Percentiles rank a stretch among this genome's conserved stretches.
phyloP scores from a whole-genome alignment of 768 basidiomycete genomes.

The Lactarius akahatsu region DNA sequence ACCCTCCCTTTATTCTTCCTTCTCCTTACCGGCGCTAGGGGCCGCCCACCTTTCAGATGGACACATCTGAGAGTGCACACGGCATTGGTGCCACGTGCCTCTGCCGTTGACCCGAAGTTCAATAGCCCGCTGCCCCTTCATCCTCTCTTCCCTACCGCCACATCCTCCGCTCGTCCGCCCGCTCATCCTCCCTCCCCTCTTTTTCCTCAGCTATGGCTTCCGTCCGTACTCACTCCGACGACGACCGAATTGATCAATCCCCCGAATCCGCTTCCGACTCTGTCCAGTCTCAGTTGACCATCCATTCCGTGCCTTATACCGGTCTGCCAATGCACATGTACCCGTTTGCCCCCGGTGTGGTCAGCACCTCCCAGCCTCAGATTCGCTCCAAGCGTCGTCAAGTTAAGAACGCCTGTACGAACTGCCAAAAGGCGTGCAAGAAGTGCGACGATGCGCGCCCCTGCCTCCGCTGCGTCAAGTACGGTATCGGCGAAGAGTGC shows the following conservation, averaged over 20 bases:
- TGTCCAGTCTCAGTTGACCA: constrained; percentile 50
- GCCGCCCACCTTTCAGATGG: constrained; percentile 4
- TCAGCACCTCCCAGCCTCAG: constrained; percentile 46
- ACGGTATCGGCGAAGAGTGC: constrained; percentile 83
- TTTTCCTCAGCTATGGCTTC: constrained; percentile 26
- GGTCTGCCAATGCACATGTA: constrained; percentile 69
- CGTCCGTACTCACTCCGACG: constrained; percentile 33
- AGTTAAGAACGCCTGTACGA: constrained; percentile 90
- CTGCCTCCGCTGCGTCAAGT: constrained; percentile 90
- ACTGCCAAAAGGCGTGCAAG: constrained; percentile 90
- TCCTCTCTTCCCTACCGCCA: constrained; percentile 27
- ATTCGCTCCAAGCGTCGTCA: constrained; percentile 77
- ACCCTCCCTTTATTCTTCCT: constrained; percentile 3
- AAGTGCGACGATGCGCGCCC: constrained; percentile 91
- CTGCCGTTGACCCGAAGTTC: constrained; percentile 22
- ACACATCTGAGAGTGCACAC: constrained; percentile 4
- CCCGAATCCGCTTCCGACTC: constrained; percentile 32
- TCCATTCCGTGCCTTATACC: constrained; percentile 52
- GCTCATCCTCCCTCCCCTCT: constrained; percentile 8
- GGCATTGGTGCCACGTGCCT: constrained; percentile 28
- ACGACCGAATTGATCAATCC: constrained; percentile 40
- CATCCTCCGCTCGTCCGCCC: constrained; percentile 24
- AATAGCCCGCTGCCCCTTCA: constrained; percentile 26
- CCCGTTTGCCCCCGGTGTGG: constrained; percentile 54
- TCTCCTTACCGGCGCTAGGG: constrained; percentile 23